These are phyloP conservation scores for Kalaharituber pfeilii DNA, from an alignment of 2,329 filamentous ascomycete species.

Conservation along the genomic window DNA sequence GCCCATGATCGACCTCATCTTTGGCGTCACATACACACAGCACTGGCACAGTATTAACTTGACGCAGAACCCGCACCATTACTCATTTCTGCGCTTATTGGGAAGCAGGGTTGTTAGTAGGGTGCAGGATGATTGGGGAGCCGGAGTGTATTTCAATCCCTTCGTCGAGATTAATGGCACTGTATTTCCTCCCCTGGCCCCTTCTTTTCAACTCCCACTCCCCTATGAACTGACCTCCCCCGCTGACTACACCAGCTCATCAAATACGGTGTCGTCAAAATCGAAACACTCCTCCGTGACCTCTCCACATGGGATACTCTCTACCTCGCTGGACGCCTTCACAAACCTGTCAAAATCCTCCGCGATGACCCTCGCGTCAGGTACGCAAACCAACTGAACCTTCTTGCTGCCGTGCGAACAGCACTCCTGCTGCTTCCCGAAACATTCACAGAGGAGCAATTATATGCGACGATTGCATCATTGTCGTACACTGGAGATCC, in stretches of 20 bases:
- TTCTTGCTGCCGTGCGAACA: slow-evolving; percentile 78
- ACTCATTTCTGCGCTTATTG: slow-evolving; percentile 65
- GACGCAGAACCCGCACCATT: slow-evolving; percentile 74
- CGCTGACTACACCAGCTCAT: slow-evolving; percentile 40
- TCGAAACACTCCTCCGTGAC: slow-evolving; percentile 74
- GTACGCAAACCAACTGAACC: slow-evolving; percentile 86
- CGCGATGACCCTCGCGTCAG: slow-evolving; percentile 84
- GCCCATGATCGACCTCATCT: slow-evolving; percentile 90
- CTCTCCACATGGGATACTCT: slow-evolving; percentile 83
- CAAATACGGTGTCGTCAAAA: slow-evolving; percentile 93
- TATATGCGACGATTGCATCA: slow-evolving; percentile 81
- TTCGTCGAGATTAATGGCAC: slow-evolving; percentile 90
- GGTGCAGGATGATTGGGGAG: slow-evolving; percentile 75
- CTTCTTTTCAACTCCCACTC: no score
- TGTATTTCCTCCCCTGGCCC: slow-evolving; percentile 8
- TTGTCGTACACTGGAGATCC: slow-evolving; percentile 91
- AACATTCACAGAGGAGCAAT: slow-evolving; percentile 65
- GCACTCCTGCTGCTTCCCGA: slow-evolving; percentile 72
- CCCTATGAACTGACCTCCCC: no score
- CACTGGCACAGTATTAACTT: slow-evolving; percentile 96
- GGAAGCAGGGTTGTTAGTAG: slow-evolving; percentile 72
- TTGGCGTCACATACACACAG: slow-evolving; percentile 82
- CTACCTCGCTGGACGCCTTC: slow-evolving; percentile 87
- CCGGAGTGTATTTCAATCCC: slow-evolving; percentile 94
- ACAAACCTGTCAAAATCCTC: slow-evolving; percentile 96